Conservation (phyloP, 2,329 filamentous ascomycete species). For the Metarhizium robertsii region DNA sequence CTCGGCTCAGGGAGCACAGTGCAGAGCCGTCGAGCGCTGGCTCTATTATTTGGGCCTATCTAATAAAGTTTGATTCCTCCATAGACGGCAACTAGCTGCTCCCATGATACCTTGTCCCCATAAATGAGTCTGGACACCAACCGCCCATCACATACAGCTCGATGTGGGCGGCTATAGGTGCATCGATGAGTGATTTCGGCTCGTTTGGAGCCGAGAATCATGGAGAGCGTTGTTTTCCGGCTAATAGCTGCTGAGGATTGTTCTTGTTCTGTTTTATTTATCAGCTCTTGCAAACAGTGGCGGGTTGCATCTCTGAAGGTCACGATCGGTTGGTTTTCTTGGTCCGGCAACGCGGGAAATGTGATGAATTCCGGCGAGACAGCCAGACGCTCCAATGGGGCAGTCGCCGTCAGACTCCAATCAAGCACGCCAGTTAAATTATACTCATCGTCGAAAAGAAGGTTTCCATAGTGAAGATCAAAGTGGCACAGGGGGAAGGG, state of each 20-base stretch:
- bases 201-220: constrained; percentile 5
- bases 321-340: constrained; percentile 5
- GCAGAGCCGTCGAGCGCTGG: not conserved
- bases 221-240: constrained; percentile 3
- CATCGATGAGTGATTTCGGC: constrained; percentile 6
- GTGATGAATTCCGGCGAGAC: constrained; percentile 7
- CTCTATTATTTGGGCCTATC: not conserved
- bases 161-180: constrained; percentile 5
- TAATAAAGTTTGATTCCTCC: constrained; percentile 1
- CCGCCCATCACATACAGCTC: constrained; percentile 3
- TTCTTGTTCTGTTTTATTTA: not conserved
- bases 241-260: too few species aligned
- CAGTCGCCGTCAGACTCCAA: too few species aligned
- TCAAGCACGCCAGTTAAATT: too few species aligned
- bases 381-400: constrained; percentile 4
- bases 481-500: too few species aligned
- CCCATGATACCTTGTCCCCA: constrained; percentile 1
- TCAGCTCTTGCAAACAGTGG: constrained; percentile 4
- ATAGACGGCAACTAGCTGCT: constrained; percentile 4
- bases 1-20: too few species aligned
- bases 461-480: too few species aligned
- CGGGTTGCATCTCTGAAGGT: constrained; percentile 1
- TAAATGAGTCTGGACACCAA: constrained; percentile 4
- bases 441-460: too few species aligned
- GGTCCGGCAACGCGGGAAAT: constrained; percentile 2